Conservation (phyloP, 495 filamentous ascomycete genomes). For the Daldinia concentrica region DNA sequence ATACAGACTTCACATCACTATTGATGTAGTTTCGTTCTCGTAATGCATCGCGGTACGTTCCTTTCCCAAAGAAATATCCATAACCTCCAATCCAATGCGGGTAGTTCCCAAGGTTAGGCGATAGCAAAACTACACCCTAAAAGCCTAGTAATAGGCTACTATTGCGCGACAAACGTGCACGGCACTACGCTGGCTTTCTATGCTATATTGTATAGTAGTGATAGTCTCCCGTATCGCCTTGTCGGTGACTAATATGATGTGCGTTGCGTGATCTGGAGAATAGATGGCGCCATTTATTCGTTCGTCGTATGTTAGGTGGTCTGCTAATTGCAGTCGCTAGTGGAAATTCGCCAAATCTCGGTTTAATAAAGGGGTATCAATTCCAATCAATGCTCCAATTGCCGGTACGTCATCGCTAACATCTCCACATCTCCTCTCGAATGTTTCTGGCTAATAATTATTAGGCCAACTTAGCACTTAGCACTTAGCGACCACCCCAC, state of each 20-base stretch:
- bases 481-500: constrained; percentile 37
- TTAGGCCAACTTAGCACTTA: neutral
- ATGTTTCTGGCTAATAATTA: neutral
- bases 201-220: too few relatives aligned
- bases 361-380: constrained; percentile 42
- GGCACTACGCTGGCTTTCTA: neutral
- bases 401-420: constrained; percentile 26
- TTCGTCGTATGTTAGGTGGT: neutral
- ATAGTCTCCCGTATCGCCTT: neutral
- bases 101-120: neutral
- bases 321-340: constrained; percentile 21
- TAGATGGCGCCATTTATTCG: constrained; percentile 29
- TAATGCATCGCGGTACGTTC: constrained; percentile 14
- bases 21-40: constrained; percentile 6
- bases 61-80: constrained; percentile 4
- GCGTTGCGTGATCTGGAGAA: constrained; percentile 32
- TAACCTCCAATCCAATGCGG: constrained; percentile 7
- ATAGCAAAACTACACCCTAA: neutral
- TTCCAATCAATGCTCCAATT: constrained; percentile 26
- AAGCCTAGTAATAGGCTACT: neutral
- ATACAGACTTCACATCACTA: neutral
- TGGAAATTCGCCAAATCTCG: constrained; percentile 32
- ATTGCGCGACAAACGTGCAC: neutral
- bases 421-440: constrained; percentile 10
- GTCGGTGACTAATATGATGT: constrained; percentile 12